Base-by-base conservation (phyloP, 2,329 filamentous ascomycete genomes). In the Colletotrichum gigasporum region DNA sequence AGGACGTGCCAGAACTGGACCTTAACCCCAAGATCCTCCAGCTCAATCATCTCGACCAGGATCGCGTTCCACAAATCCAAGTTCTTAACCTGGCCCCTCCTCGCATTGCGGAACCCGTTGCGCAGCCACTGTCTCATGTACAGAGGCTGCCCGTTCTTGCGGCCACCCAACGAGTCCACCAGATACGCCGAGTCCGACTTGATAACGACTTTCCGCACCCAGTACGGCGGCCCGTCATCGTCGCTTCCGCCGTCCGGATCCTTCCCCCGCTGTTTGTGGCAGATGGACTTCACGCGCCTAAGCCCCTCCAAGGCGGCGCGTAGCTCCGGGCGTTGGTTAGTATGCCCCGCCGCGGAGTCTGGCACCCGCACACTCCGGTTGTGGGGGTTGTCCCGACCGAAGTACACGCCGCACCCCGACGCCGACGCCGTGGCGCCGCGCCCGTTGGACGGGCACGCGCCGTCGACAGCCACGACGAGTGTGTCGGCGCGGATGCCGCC, bases 1-100 rank as follows among this genome's bases (percentile, higher is more conserved):
- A 58, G 63, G 6, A 65, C 61, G 34, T 64, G 51, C 68, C 68
- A 69, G 54, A 70, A 66, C 51, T 69, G 54, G 24, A 69, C 47
- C 9, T 53, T n/a, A 5, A 69, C 42, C 20, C 59, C 55, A 16
- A 32, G 16, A 24, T 54, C 18, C 5, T 37, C 51, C 37, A 54
- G 37, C 37, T 24, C n/a, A 35, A 54, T 32, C 26, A 54, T 54
- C 11, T 16, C 44, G 26, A 54, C 35, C 51, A 54, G 41, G 24
- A 54, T 2, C 12, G 41, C 44, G 14, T 54, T 37, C 51, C 51
- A 54, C 26, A 54, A 10, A 26, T 54, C 37, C 9, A 42, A 35
- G 37, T 54, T 54, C 51, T 54, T 54, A 37, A 54, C 51, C 37
- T 54, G 30, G 10, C 44, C 51, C 16, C 51, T 37, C 37, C 24